phyloP scores from a whole-genome alignment of 2,329 filamentous ascomycete genomes.

The Aspergillus fischeri region DNA sequence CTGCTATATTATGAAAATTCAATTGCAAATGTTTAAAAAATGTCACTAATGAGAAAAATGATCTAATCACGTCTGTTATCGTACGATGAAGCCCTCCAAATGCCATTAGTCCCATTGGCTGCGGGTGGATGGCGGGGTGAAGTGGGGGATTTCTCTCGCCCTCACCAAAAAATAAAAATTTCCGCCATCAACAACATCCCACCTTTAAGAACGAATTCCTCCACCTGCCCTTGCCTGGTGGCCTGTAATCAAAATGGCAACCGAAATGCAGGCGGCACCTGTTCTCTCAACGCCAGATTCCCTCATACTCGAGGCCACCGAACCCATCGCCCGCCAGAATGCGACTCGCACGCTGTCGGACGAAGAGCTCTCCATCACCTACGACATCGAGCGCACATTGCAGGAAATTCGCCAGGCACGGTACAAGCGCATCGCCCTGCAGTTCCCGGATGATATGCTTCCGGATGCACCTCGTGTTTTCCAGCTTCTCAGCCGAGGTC shows the following conservation, averaged over 20 bases:
- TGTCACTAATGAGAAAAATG: neutral
- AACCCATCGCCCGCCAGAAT: constrained; percentile 36
- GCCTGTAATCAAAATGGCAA: constrained; percentile 19
- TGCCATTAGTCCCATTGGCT: constrained; percentile 4
- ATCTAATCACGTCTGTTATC: neutral
- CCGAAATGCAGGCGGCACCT: constrained; percentile 45
- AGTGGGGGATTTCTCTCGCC: constrained; percentile 24
- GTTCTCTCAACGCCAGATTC: constrained; percentile 61
- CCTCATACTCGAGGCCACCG: constrained; percentile 55
- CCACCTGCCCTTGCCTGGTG: neutral
- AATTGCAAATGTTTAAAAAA: neutral
- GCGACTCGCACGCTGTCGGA: constrained; percentile 47
- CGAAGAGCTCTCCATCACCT: constrained; percentile 69
- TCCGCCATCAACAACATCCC: constrained; percentile 8
- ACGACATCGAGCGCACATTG: constrained; percentile 80
- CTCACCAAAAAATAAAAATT: constrained; percentile 17
- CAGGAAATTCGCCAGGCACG: constrained; percentile 66
- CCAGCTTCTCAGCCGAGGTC: constrained; percentile 55
- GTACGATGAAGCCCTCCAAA: neutral
- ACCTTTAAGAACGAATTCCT: neutral
- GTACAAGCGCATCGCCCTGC: constrained; percentile 79
- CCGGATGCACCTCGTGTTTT: constrained; percentile 78
- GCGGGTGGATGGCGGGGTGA: constrained; percentile 27
- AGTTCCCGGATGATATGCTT: constrained; percentile 93
- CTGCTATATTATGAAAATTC: neutral